These are phyloP conservation scores for Rhododendron ovatum DNA, from an alignment of 148 eudicot genomes.

Conservation along the genomic window DNA sequence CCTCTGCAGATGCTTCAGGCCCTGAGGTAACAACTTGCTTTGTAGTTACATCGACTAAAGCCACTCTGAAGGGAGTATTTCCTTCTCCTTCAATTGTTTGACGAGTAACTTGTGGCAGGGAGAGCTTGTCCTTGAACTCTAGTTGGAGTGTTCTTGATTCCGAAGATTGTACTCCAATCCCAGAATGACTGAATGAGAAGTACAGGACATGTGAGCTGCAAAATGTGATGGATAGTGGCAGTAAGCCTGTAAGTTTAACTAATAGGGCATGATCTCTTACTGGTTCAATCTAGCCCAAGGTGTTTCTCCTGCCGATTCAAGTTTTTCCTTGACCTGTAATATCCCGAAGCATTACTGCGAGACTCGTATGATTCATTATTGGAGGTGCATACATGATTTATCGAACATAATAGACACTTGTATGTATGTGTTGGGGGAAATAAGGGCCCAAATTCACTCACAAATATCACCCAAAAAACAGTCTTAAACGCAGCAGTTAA, in stretches of 20 bases:
- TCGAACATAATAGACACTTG: neutral
- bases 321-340: slow-evolving; percentile 17
- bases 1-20: slow-evolving; percentile 18
- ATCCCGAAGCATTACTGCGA: neutral
- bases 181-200: slow-evolving; percentile 15
- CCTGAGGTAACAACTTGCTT: slow-evolving; percentile 11
- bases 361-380: neutral
- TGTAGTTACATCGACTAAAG: slow-evolving; percentile 21
- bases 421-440: too few species aligned
- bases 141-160: slow-evolving; percentile 25
- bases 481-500: too few species aligned
- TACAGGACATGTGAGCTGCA: neutral
- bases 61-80: slow-evolving; percentile 8
- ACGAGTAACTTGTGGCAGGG: slow-evolving; percentile 21
- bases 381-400: neutral
- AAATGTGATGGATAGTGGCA: neutral
- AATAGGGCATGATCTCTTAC: neutral
- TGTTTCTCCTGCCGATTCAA: slow-evolving; percentile 6
- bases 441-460: too few species aligned
- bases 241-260: neutral
- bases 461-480: too few species aligned
- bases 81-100: slow-evolving; percentile 21
- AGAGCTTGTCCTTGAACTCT: slow-evolving; percentile 21
- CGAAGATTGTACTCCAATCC: neutral
- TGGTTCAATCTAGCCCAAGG: neutral